Evolutionary conservation across 2,329 filamentous ascomycete species (phyloP), one percentile per base, ranked within the genome.

Genomic region (Apiospora rasikravindrae): DNA sequence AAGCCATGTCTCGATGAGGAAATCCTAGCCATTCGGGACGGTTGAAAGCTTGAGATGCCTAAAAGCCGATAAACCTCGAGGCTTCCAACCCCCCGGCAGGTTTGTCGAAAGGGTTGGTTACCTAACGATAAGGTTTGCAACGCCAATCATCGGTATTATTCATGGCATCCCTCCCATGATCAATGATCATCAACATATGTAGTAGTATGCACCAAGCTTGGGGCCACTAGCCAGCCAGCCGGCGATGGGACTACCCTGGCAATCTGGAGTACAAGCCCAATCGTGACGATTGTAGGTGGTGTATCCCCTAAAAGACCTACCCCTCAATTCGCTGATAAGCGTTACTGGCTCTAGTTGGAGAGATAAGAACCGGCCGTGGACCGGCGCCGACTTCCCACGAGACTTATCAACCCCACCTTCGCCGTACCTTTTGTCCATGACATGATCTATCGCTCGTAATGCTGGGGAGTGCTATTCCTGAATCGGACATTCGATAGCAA

Each of bases 1-100:
- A 68, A 45, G 67, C 33, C 40, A 69, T 51, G 53, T 69, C 71
- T 69, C 51, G 44, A 72, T 66, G 22, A 33, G 71, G 71, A 57
- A 72, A 72, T 64, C 37, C 29, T 69, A 72, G 57, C 71, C 70
- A 29, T 19, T 45, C 14, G 57, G 57, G 57, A 64, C 19, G 57
- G 57, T 64, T 64, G 57, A n/a, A 40, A 64, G 57, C 57, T n/a
- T 64, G 57, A 37, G 8, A 64, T 64, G 57, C 33, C 57, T 40
- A 40, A 64, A 64, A 64, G 19, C 57, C 57, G 57, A 64, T n/a
- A 64, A 64, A 64, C 33, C 29, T 40, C 33, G 8, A 64, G 57
- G 29, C 33, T n/a, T n/a, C 57, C 29, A 64, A 64, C n/a, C 33
- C 24, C 57, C 57, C n/a, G 57, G 22, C 57, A 24, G 33, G 33